A percentile compares a stretch with the other conserved stretches of the same genome.
Evolutionary conservation across 2,329 filamentous ascomycete genomes (phyloP).

Genomic region (Neonectria coccinea): DNA sequence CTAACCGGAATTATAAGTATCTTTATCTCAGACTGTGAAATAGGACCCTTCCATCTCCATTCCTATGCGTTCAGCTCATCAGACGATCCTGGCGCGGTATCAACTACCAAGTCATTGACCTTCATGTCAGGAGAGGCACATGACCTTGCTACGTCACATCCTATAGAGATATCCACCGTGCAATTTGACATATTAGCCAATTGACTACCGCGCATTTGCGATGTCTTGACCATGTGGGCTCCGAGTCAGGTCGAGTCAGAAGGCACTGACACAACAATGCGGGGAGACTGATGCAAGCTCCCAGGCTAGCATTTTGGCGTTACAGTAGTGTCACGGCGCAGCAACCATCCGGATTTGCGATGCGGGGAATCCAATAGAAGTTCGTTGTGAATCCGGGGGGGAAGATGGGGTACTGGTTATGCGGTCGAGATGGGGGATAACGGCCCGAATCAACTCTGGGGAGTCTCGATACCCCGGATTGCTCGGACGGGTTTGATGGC

Average conservation of each 20-base stretch:
- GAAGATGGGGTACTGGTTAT: not conserved
- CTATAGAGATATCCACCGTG: not conserved
- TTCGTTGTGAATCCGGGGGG: not conserved
- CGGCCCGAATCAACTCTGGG: too few species aligned
- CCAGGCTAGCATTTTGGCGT: not conserved
- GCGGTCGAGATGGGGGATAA: not conserved
- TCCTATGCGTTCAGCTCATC: not conserved
- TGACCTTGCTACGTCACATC: not conserved
- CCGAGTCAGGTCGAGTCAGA: slow-evolving; percentile 11
- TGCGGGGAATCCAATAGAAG: not conserved
- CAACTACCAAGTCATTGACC: not conserved
- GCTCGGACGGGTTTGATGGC: not conserved
- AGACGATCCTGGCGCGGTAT: not conserved
- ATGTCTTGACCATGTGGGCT: not conserved
- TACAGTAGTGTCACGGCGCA: not conserved
- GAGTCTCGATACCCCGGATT: not conserved
- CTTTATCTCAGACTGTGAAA: not conserved
- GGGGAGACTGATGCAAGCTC: not conserved
- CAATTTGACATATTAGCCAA: not conserved
- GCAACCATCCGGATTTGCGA: not conserved
- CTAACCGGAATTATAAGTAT: not conserved
- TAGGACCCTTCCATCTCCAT: not conserved
- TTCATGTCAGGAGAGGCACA: not conserved
- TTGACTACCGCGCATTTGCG: not conserved
- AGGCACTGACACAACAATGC: slow-evolving; percentile 3